Conservation (phyloP, 345 rosid species). For the rapeseed (Brassica napus) region Da-Ae NC_063450.1:18593501-18594000, state of each 20-base stretch:
- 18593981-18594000: neutral
- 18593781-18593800: neutral
- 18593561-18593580: neutral
- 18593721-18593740: neutral
- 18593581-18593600: neutral
- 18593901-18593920: conserved; percentile 63
- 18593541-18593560: neutral
- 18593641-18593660: neutral
- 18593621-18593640: neutral
- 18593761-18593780: neutral
- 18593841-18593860: neutral
- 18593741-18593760: neutral
- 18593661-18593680: neutral
- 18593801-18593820: neutral
- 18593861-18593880: conserved; percentile 42
- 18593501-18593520: too few relatives aligned
- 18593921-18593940: conserved; percentile 58
- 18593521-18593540: too few relatives aligned
- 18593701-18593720: neutral
- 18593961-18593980: neutral
- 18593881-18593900: conserved; percentile 50
- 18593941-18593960: neutral
- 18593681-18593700: neutral
- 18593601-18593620: neutral
- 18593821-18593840: neutral